These are phyloP conservation scores for Pythium brachiatum DNA, from an alignment of 352 stramenopile genomes.

Conservation along the genomic window DNA sequence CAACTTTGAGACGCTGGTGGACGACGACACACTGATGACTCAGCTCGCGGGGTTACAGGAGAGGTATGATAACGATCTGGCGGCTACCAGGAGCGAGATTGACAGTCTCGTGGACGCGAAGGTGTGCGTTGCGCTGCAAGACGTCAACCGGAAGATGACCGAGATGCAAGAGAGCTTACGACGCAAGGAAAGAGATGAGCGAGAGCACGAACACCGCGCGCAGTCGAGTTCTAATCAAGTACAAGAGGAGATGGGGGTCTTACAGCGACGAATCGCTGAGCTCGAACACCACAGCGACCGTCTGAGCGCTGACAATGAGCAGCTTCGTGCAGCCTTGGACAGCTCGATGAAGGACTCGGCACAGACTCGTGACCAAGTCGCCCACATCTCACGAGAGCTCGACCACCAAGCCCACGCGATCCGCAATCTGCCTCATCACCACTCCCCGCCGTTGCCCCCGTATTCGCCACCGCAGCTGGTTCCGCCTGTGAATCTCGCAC, in stretches of 20 bases:
- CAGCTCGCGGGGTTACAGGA: constrained; percentile 52
- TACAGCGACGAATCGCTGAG: constrained; percentile 13
- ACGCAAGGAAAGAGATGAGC: constrained; percentile 2
- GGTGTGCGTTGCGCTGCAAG: constrained; percentile 5
- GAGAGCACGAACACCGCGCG: background rate
- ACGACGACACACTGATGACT: constrained; percentile 55
- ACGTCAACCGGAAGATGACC: constrained; percentile 12
- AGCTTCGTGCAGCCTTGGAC: constrained; percentile 7
- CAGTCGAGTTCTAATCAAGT: constrained; percentile 1
- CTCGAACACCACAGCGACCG: constrained; percentile 13
- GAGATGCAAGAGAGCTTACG: constrained; percentile 7
- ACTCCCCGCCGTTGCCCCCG: constrained; percentile 4
- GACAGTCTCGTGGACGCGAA: constrained; percentile 20
- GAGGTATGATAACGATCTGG: constrained; percentile 42
- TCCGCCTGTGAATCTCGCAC: constrained; percentile 16
- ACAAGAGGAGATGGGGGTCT: background rate
- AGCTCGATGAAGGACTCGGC: constrained; percentile 1
- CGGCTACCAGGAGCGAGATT: constrained; percentile 29
- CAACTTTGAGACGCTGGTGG: constrained; percentile 23
- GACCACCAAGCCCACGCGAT: background rate
- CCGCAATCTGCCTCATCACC: constrained; percentile 7
- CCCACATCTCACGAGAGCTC: constrained; percentile 2
- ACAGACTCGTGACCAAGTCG: constrained; percentile 1
- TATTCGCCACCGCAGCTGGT: background rate
- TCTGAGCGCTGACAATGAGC: constrained; percentile 6